Base-by-base conservation (phyloP, 768 basidiomycete species). In the Lyophyllum atratum region DNA sequence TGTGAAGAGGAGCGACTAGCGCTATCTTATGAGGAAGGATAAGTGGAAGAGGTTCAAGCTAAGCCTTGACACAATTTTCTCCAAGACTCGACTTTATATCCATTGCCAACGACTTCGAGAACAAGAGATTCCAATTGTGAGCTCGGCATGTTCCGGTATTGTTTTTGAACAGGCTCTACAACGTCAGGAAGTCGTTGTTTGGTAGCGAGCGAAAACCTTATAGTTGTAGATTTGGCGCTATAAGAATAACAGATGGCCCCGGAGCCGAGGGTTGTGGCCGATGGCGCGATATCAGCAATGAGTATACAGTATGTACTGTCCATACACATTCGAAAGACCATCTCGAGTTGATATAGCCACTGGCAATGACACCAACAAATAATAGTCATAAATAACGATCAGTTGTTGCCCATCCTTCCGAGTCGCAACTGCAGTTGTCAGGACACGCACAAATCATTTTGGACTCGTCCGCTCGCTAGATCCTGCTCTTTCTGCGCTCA, bases 91-190 rank as follows among this genome's bases (percentile, higher is more conserved):
- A 55, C 54, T 45, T 55, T 60, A 54, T 60, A 58, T 49, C 53
- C 52, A 34, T 39, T 46, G 42, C 42, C 21, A 42, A 55, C 28
- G 60, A 62, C 58, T 59, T 58, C 64, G 3, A 31, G 44, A 68
- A 63, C 62, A 70, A 62, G 55, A 64, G 56, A 64, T 57, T 65
- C 61, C 65, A 66, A 60, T 58, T 55, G 40, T 61, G 40, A 51
- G 31, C 29, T 54, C 72, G 73, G 70, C 59, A 66, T 54, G 67
- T 71, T 62, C 74, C 73, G 68, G 68, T 73, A 73, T 76, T 75
- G 74, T 75, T 67, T 69, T 68, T 58, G 56, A n/a, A n/a, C n/a
- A n/a, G 33, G 26, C 29, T 47, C 14, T n/a, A 29, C 34, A 28
- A 19, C 34, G n/a, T n/a, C n/a, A n/a, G n/a, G n/a, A 24, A 17